These are phyloP conservation scores for Epichloe sibirici DNA, from an alignment of 2,329 filamentous ascomycete genomes.

Conservation along the genomic window DNA sequence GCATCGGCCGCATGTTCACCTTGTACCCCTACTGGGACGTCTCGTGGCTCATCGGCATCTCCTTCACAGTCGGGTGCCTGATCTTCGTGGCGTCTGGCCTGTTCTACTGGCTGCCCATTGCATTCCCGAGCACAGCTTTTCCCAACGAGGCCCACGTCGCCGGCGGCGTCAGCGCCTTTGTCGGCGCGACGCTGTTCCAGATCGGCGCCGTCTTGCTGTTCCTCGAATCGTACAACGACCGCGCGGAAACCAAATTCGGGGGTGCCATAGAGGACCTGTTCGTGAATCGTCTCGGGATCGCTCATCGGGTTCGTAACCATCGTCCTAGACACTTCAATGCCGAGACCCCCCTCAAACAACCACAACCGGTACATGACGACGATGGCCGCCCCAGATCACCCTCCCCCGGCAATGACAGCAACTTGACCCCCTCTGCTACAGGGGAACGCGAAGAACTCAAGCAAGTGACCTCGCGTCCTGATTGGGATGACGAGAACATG, in stretches of 20 bases:
- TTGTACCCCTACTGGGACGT: slow-evolving; percentile 13
- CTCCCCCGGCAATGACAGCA: not conserved
- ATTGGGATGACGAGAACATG: not conserved
- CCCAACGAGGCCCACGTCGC: slow-evolving; percentile 16
- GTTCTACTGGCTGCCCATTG: slow-evolving; percentile 49
- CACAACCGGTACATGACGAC: not conserved
- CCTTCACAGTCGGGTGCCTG: slow-evolving; percentile 11
- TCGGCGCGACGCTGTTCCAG: slow-evolving; percentile 49
- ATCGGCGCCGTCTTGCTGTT: slow-evolving; percentile 44
- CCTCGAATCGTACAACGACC: slow-evolving; percentile 42
- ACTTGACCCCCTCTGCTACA: not conserved
- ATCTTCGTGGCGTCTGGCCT: slow-evolving; percentile 18
- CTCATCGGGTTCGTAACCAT: not conserved
- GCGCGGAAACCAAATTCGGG: slow-evolving; percentile 30
- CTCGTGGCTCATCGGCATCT: slow-evolving; percentile 11
- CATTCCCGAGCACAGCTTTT: slow-evolving; percentile 38
- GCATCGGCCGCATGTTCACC: slow-evolving; percentile 11
- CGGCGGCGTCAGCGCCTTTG: slow-evolving; percentile 44
- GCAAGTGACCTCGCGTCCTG: not conserved
- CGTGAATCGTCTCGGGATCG: slow-evolving; percentile 5
- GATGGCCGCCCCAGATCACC: not conserved
- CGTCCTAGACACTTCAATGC: not conserved
- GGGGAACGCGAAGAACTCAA: not conserved
- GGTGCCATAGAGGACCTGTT: slow-evolving; percentile 31
- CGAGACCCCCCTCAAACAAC: slow-evolving; percentile 1